Evolutionary conservation across 805 yeast species (phyloP).

Genomic region (Saccharomycopsis selenospora): DNA sequence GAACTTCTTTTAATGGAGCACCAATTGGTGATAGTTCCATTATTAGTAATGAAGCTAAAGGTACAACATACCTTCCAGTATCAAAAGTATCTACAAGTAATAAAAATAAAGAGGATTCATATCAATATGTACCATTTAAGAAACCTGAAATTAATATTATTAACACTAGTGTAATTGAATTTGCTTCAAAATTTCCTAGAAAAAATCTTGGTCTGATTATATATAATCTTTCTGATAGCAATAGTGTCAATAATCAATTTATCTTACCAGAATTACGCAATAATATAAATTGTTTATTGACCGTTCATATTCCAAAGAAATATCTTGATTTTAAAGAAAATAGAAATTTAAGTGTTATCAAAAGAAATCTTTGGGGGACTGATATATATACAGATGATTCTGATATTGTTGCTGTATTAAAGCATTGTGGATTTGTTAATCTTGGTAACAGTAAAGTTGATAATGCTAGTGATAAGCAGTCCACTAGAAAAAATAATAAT

Average conservation of each 20-base stretch:
- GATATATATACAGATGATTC: conserved; percentile 93
- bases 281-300: conserved; percentile 35
- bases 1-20: neutral
- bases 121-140: conserved; percentile 19
- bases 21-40: neutral
- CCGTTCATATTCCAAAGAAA: conserved; percentile 27
- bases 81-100: no score
- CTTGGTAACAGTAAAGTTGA: conserved; percentile 27
- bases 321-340: conserved; percentile 20
- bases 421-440: conserved; percentile 64
- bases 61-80: no score
- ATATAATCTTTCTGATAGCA: conserved; percentile 34
- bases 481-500: neutral
- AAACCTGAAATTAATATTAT: conserved; percentile 29
- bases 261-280: conserved; percentile 30
- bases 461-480: no score
- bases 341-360: conserved; percentile 11
- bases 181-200: conserved; percentile 37
- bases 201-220: conserved; percentile 46
- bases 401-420: conserved; percentile 65
- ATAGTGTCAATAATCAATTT: conserved; percentile 25
- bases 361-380: conserved; percentile 66
- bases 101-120: no score
- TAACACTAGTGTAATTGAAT: conserved; percentile 34
- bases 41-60: neutral